Base-by-base conservation (phyloP, 768 basidiomycete genomes). In the Termitomyces bulborhizus region DNA sequence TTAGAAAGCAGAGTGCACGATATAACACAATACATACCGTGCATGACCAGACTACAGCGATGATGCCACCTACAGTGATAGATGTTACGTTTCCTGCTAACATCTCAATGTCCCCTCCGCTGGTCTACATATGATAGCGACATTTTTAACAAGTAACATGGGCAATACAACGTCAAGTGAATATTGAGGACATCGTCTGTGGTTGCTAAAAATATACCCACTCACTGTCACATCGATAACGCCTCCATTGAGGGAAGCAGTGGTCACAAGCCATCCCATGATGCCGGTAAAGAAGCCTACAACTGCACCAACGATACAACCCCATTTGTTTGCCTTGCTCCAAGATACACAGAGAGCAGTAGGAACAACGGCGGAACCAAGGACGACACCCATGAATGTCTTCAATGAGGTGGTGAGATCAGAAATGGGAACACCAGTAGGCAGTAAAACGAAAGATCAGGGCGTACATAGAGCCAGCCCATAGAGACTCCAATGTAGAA, bases 401-500 rank as follows among this genome's bases (percentile, higher is more conserved):
- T 90, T 51, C 42, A 47, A 13, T 41, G 27, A n/a, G 36, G 15
- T 29, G 6, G 4, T 36, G 34, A 36, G 3, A 36, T 34, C 12
- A 34, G 12, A 34, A 34, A 11, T 4, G 15, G 13, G 36, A 36
- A 15, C 36, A 7, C 7, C 16, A 7, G 6, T 7, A 39, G 16
- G n/a, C 9, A 46, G 16, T 4, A 12, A 0, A 11, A 31, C n/a
- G 4, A 3, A 1, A 6, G 6, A 37, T 29, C 29, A 37, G 29
- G 3, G 76, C 86, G 48, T 60, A 90, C 87, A 61, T 94, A 94
- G 53, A 95, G 84, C 90, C 92, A 95, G 21, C 93, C 93, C 88
- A 95, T 88, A 26, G 88, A 90, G 27, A 95, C 85, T 6, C 93
- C 93, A 59, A 94, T 92, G 67, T 88, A 93, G 71, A 75, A 91